phyloP scores from a whole-genome alignment of 805 yeast species.

The Clavispora vitiphila region DNA sequence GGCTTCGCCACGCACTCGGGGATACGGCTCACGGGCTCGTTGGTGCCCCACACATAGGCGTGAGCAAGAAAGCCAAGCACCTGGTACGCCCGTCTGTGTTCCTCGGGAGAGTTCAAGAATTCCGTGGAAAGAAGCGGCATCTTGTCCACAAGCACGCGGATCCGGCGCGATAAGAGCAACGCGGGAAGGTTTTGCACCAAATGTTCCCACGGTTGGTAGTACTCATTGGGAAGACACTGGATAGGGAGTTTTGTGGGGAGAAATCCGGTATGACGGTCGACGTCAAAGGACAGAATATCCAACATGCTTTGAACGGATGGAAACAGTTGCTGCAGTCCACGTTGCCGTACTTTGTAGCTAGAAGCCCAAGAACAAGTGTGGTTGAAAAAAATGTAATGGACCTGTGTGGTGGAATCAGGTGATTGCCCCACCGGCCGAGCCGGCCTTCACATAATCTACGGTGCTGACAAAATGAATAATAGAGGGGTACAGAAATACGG shows the following conservation, averaged over 20 bases:
- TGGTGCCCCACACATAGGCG: constrained; percentile 86
- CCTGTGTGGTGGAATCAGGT: background rate
- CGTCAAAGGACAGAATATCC: constrained; percentile 56
- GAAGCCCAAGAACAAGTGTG: no score
- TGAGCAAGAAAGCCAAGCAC: constrained; percentile 76
- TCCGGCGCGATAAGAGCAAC: constrained; percentile 57
- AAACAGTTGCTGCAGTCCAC: no score
- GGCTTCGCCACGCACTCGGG: constrained; percentile 73
- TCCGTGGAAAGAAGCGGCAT: constrained; percentile 54
- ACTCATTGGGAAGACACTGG: constrained; percentile 50
- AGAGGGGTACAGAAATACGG: background rate
- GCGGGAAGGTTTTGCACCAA: constrained; percentile 66
- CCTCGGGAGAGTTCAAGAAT: constrained; percentile 39
- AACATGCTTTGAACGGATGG: no score
- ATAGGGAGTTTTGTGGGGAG: constrained; percentile 69
- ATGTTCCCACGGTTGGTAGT: constrained; percentile 75
- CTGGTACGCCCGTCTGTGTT: constrained; percentile 76
- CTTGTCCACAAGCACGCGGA: constrained; percentile 60
- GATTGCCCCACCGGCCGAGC: background rate
- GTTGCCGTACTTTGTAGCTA: no score
- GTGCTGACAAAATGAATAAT: background rate
- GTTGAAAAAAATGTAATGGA: background rate
- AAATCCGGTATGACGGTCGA: constrained; percentile 71
- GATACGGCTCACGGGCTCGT: constrained; percentile 52
- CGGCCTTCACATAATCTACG: background rate